Base-by-base conservation (phyloP, 2,329 filamentous ascomycete genomes). In the Aspergillus transmontanensis region DNA sequence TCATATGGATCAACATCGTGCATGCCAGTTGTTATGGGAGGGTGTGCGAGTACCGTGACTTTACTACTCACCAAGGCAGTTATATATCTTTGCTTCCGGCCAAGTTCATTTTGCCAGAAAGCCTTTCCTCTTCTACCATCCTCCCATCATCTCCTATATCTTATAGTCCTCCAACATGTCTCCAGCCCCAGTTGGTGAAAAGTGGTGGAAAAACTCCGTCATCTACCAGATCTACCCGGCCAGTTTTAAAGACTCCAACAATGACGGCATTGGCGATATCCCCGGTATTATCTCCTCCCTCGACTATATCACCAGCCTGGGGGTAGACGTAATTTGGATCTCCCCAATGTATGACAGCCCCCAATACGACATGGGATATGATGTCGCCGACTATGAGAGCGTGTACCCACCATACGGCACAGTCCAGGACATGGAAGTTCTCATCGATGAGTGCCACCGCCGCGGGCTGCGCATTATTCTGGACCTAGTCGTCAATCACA, bases 401-500 rank as follows among this genome's bases (percentile, higher is more conserved):
- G 85, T 92, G 69, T 55, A 74, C 65, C 50, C 46, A 83, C 90
- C 71, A 75, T 92, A 91, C 68, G 90, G 90, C 26, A 88, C 87
- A 0, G 78, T 92, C 1, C 79, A 81, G 59, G 88, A 92, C 71
- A 84, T 91, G 55, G 87, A 91, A 59, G 74, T 76, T 0, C 75
- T 92, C 46, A 87, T 91, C 51, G 72, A 81, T 11, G 84, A 84
- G 53, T 82, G 85, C 51, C 87, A 90, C 63, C 74, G 82, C 21
- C 83, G 88, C 4, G 87, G 84, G 3, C 90, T 93, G 84, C 87
- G 85, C 65, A 77, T 93, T 23, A 87, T 94, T 61, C 83, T 93
- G 57, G 90, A 94, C 71, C 81, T 94, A 1, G 91, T 94, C 1
- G 84, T 93, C 65, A 94, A 93, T 69, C 91, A 94, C 73, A 92